These are phyloP conservation scores for Cercophora samala DNA, from an alignment of 495 filamentous ascomycete species.

Conservation along the genomic window DNA sequence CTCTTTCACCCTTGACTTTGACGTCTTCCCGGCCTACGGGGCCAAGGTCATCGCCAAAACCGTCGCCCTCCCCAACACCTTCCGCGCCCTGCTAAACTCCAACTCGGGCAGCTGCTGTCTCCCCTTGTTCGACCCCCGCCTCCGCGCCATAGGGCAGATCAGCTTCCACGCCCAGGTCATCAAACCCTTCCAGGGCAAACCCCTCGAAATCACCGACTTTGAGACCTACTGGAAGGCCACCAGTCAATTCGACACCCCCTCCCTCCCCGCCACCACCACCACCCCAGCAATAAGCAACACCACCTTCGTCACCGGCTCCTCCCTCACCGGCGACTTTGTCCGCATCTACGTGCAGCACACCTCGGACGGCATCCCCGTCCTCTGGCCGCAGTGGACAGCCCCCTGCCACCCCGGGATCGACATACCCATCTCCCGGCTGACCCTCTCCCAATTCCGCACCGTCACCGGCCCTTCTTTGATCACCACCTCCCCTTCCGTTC, in stretches of 20 bases:
- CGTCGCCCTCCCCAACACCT: constrained; percentile 82
- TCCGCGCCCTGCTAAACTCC: constrained; percentile 60
- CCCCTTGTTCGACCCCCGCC: constrained; percentile 85
- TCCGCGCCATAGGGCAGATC: constrained; percentile 92
- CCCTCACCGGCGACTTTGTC: constrained; percentile 88
- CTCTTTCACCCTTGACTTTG: constrained; percentile 92
- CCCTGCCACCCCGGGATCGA: constrained; percentile 68
- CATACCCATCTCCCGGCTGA: constrained; percentile 72
- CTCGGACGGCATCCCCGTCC: constrained; percentile 76
- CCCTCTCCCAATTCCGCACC: constrained; percentile 65
- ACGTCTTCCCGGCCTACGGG: constrained; percentile 95
- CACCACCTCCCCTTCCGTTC: constrained; percentile 32
- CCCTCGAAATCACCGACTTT: constrained; percentile 94
- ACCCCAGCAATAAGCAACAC: constrained; percentile 51
- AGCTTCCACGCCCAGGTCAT: constrained; percentile 93
- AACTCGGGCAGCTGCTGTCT: constrained; percentile 80
- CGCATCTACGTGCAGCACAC: constrained; percentile 89
- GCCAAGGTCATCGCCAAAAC: constrained; percentile 95
- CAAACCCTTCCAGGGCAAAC: constrained; percentile 90
- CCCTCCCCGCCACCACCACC: constrained; percentile 13
- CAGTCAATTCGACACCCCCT: constrained; percentile 71
- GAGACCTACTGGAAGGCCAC: constrained; percentile 99
- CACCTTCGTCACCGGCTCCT: constrained; percentile 90
- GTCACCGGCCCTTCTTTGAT: constrained; percentile 55
- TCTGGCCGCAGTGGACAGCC: constrained; percentile 80